These are phyloP conservation scores for Gossypium aridum DNA, from an alignment of 441 rosid species.

Conservation along the genomic window DNA sequence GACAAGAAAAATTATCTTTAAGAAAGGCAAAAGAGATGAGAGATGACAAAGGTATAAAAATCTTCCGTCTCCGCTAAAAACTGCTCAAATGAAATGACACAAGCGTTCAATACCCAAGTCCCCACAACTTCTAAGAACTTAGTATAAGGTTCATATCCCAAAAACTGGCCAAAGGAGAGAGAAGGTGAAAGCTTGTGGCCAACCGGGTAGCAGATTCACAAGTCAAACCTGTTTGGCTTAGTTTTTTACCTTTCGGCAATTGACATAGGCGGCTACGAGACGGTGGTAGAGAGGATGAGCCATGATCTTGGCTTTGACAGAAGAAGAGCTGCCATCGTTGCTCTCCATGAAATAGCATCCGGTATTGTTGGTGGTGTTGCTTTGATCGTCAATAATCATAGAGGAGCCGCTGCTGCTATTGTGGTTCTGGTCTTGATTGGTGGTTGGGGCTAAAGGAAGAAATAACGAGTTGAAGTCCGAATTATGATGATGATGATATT, in stretches of 20 bases:
- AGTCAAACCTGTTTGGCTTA: not conserved
- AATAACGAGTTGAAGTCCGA: conserved; percentile 42
- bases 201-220: not conserved
- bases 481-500: conserved; percentile 26
- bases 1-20: not conserved
- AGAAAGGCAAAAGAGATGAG: not conserved
- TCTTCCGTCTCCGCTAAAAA: not conserved
- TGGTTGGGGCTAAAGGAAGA: conserved; percentile 32
- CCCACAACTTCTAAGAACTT: too few species aligned
- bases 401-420: conserved; percentile 22
- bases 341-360: conserved; percentile 55
- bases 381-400: conserved; percentile 34
- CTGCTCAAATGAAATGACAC: not conserved
- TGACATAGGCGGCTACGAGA: conserved; percentile 75
- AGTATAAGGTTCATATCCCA: too few species aligned
- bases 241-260: conserved; percentile 74
- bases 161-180: not conserved
- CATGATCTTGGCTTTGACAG: conserved; percentile 82
- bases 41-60: not conserved
- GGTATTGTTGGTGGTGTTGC: conserved; percentile 10
- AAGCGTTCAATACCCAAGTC: not conserved
- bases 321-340: conserved; percentile 26
- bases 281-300: conserved; percentile 94
- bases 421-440: conserved; percentile 35
- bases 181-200: not conserved